A percentile compares a stretch with the other conserved stretches of the same genome.
Evolutionary conservation across 305 asterid genomes (phyloP).

Genomic region (Fraxinus sp.): DNA sequence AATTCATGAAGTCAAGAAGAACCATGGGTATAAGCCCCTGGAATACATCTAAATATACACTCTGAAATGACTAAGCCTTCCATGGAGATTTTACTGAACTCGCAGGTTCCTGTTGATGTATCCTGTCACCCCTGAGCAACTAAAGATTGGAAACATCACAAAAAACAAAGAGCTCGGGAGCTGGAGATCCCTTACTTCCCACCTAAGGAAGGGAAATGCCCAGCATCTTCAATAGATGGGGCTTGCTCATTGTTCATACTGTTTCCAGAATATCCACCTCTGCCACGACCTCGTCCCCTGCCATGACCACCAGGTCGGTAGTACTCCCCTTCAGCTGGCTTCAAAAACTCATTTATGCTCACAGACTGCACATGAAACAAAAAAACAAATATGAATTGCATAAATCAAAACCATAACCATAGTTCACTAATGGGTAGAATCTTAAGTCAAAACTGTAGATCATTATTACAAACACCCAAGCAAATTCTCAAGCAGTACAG

Average conservation of each 20-base stretch:
- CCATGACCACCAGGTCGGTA: conserved; percentile 56
- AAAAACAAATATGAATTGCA: neutral
- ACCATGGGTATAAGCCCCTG: conserved; percentile 29
- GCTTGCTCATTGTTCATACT: conserved; percentile 36
- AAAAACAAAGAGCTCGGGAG: conserved; percentile 5
- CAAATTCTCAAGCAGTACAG: neutral
- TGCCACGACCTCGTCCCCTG: conserved; percentile 57
- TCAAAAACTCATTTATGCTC: conserved; percentile 65
- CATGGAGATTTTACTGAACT: conserved; percentile 24
- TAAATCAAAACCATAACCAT: neutral
- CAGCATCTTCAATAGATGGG: conserved; percentile 49
- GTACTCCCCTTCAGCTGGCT: conserved; percentile 67
- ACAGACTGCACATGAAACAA: conserved; percentile 40
- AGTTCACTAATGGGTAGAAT: neutral
- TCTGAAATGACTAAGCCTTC: conserved; percentile 31
- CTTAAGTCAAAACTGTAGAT: neutral
- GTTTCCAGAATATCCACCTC: conserved; percentile 45
- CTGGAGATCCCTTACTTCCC: conserved; percentile 36
- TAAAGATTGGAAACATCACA: neutral
- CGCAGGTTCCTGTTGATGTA: neutral
- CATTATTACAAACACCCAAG: neutral
- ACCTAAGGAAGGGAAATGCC: conserved; percentile 61
- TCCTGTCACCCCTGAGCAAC: conserved; percentile 23
- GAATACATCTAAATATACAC: conserved; percentile 57
- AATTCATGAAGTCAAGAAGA: conserved; percentile 35